Evolutionary conservation across 306 rosid species (phyloP), one percentile per base, ranked within the genome.

Genomic region (Lathyrus tuberosus): DNA sequence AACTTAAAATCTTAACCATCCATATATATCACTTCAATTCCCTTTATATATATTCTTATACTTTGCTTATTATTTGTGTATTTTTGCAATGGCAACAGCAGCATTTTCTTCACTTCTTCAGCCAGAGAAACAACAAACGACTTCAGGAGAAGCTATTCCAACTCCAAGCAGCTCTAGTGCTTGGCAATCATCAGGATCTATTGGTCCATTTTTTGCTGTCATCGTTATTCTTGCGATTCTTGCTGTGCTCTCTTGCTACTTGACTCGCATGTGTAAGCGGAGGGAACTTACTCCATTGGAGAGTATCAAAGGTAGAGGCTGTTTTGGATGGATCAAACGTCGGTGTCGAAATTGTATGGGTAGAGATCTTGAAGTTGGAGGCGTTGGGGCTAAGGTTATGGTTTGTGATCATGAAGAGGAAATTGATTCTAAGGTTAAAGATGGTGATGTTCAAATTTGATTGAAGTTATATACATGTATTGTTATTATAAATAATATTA

Each of bases 131-230:
- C 78, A 65, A 43, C 73, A 74, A 74, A 13, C 12, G 10, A 40
- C 11, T 30, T 14, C 46, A 48, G 44, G 31, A 26, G 69, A 62
- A 67, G 62, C 70, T 14, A 70, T 52, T 3, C 52, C 82, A 15
- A 5, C 65, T 16, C 38, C 65, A n/a, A 62, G 65, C 17, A 72
- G 43, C 49, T 28, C 72, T 14, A 47, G 70, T 59, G 52, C 75
- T 18, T 83, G 87, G 84, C 26, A 65, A 8, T 85, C 90, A 11
- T 80, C 89, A 4, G 92, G 96, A 2, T 88, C 95, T 12, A 51
- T 91, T n/a, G 88, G 78, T 0, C 96, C 96, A 10, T 88, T 91
- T 54, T 80, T 91, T 8, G 95, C 75, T 1, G 97, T 91, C 38
- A 86, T 91, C 3, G 74, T 84, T 31, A 87, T 91, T 72, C 71